These are phyloP conservation scores for Apocynum venetum DNA, from an alignment of 257 asterid genomes.

Conservation along the genomic window DNA sequence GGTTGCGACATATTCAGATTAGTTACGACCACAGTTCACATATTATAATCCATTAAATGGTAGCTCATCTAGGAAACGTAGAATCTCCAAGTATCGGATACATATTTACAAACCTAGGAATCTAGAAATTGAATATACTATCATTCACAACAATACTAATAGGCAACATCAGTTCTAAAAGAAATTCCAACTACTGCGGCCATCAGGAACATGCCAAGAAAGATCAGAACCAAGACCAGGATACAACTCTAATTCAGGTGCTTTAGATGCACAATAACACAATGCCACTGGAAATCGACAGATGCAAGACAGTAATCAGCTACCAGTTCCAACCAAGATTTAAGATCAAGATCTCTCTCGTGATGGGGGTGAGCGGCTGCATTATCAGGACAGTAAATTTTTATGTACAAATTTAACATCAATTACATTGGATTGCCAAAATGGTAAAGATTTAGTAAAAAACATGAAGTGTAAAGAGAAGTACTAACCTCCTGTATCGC, in stretches of 20 bases:
- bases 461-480: background rate
- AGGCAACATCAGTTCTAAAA: background rate
- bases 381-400: background rate
- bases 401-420: background rate
- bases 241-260: background rate
- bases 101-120: conserved; percentile 1
- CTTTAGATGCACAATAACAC: background rate
- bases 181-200: background rate
- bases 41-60: background rate
- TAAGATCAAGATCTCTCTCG: conserved; percentile 37
- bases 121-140: background rate
- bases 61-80: background rate
- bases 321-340: conserved; percentile 10
- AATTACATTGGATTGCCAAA: background rate
- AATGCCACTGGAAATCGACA: background rate
- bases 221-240: background rate
- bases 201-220: background rate
- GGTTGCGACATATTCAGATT: background rate
- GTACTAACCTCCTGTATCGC: conserved; percentile 41
- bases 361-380: conserved; percentile 50
- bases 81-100: background rate
- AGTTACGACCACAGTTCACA: background rate
- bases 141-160: too few relatives aligned
- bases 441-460: background rate
- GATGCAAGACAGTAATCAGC: background rate